phyloP scores from a whole-genome alignment of 371 early-diverging fungal species.

The Entomophthora muscae region DNA sequence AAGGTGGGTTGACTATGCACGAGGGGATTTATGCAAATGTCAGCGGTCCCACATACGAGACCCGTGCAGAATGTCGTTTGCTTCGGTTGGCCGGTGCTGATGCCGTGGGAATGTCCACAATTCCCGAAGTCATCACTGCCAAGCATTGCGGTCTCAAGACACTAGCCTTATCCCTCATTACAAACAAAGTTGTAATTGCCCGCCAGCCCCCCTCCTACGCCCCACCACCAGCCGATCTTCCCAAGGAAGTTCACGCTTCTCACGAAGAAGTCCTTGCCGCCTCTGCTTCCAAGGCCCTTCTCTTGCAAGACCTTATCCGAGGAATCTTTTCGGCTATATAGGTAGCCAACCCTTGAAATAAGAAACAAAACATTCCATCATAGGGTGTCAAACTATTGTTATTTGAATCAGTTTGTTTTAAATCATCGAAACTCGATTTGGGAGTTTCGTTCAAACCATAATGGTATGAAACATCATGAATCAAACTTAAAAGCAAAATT shows the following conservation, averaged over 20 bases:
- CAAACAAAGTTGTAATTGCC: slow-evolving; percentile 58
- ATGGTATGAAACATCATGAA: no score
- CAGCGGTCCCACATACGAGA: slow-evolving; percentile 83
- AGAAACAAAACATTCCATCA: no score
- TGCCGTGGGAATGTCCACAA: slow-evolving; percentile 91
- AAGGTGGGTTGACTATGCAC: slow-evolving; percentile 18
- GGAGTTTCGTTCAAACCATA: no score
- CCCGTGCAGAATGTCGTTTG: slow-evolving; percentile 72
- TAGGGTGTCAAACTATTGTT: no score
- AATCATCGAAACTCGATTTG: no score
- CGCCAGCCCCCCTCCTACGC: slow-evolving; percentile 37
- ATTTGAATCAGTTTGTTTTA: no score
- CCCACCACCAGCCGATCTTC: slow-evolving; percentile 22
- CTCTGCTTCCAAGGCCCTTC: slow-evolving; percentile 43
- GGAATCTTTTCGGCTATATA: slow-evolving; percentile 27
- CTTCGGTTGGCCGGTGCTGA: slow-evolving; percentile 61
- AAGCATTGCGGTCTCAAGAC: slow-evolving; percentile 79
- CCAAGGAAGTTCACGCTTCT: slow-evolving; percentile 37
- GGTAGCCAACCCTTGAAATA: no score
- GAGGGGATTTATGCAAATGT: slow-evolving; percentile 81
- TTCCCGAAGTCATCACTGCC: slow-evolving; percentile 87
- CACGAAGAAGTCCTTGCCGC: slow-evolving; percentile 82
- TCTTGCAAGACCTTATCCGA: slow-evolving; percentile 53
- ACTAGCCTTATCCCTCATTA: slow-evolving; percentile 68
- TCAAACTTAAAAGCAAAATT: no score